Evolutionary conservation across 139 green algal genomes (phyloP).

Genomic region (Pseudopediastrum boryanum): DNA sequence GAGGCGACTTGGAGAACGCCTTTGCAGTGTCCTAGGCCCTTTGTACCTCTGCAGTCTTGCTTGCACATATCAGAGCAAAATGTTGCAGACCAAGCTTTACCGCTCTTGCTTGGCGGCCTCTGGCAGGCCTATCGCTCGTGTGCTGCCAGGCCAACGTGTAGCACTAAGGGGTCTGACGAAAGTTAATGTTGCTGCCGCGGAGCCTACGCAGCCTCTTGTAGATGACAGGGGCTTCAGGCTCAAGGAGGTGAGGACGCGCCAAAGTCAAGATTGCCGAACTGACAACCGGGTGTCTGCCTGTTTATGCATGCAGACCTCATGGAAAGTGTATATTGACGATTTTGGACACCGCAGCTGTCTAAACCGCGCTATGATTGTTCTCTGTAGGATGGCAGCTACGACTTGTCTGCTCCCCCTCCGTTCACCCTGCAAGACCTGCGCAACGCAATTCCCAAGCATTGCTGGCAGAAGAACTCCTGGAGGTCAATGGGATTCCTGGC

Average conservation of each 20-base stretch:
- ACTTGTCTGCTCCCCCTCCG: constrained; percentile 75
- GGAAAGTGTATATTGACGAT: neutral
- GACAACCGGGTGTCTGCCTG: neutral
- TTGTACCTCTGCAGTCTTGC: too few relatives aligned
- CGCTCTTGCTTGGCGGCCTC: too few relatives aligned
- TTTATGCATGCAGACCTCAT: neutral
- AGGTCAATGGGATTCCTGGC: constrained; percentile 77
- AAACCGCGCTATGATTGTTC: neutral
- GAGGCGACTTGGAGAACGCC: too few relatives aligned
- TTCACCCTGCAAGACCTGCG: constrained; percentile 86
- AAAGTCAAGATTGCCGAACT: neutral
- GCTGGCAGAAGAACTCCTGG: constrained; percentile 80
- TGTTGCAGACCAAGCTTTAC: too few relatives aligned
- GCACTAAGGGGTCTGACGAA: neutral
- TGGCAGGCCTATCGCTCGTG: neutral
- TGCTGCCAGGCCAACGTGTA: neutral
- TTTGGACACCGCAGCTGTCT: neutral
- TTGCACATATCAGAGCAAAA: too few relatives aligned
- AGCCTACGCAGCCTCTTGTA: neutral
- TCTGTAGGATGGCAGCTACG: constrained; percentile 47
- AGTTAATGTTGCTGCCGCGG: constrained; percentile 13
- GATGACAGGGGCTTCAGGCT: constrained; percentile 31
- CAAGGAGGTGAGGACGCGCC: neutral
- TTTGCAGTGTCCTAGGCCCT: too few relatives aligned
- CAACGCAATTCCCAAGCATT: constrained; percentile 81